phyloP scores from a whole-genome alignment of 805 yeast species.

The Candida palmyrensis region DNA sequence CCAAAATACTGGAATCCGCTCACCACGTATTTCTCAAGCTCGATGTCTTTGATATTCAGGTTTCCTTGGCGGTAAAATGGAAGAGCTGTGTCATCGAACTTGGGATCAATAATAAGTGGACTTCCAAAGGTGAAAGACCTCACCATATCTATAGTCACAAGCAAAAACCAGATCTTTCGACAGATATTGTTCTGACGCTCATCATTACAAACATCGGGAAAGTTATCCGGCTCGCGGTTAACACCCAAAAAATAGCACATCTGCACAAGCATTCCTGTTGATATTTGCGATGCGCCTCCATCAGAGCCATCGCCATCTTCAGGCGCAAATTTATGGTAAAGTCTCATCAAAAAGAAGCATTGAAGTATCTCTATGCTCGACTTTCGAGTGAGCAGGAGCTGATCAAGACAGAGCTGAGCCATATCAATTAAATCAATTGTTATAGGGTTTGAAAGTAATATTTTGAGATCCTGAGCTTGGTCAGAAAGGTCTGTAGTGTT shows the following conservation, averaged over 20 bases:
- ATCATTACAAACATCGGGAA: conserved; percentile 22
- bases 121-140: conserved; percentile 30
- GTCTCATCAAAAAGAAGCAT: conserved; percentile 46
- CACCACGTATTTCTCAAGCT: conserved; percentile 32
- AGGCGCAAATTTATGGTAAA: conserved; percentile 47
- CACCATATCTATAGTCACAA: conserved; percentile 23
- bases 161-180: conserved; percentile 34
- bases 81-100: conserved; percentile 21
- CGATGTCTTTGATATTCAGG: conserved; percentile 27
- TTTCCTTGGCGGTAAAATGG: conserved; percentile 32
- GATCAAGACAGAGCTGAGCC: conserved; percentile 33
- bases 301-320: conserved; percentile 57
- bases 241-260: conserved; percentile 65
- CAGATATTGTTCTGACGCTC: conserved; percentile 19
- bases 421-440: conserved; percentile 23
- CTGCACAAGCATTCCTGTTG: conserved; percentile 52
- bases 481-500: conserved; percentile 16
- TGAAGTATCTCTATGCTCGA: conserved; percentile 49
- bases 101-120: conserved; percentile 25
- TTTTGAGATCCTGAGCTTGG: conserved; percentile 19
- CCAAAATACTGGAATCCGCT: conserved; percentile 23
- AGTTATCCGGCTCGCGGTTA: conserved; percentile 61
- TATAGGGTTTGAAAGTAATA: conserved; percentile 26
- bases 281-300: conserved; percentile 55
- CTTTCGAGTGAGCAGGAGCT: conserved; percentile 28